Conservation (phyloP, 345 rosid species). For the Eucalyptus tenuipes region DNA sequence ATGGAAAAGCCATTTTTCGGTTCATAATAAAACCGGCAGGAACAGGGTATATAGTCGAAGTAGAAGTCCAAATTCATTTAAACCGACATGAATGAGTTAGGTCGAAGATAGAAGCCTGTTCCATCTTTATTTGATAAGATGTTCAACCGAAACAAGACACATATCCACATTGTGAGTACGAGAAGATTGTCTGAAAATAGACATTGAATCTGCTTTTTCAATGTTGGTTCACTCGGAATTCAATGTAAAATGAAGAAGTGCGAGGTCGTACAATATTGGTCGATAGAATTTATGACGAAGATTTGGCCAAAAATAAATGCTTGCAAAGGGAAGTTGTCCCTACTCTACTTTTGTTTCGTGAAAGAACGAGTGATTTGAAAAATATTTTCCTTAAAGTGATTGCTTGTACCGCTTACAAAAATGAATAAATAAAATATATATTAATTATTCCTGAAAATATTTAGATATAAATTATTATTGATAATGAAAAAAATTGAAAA, state of each 20-base stretch:
- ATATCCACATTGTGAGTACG: not conserved
- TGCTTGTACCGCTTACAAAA: not conserved
- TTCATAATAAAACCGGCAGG: not conserved
- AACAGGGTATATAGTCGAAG: not conserved
- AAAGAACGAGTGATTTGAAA: not conserved
- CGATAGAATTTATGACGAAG: not conserved
- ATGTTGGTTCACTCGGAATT: not conserved
- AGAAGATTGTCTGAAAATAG: not conserved
- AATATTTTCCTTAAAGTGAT: not conserved
- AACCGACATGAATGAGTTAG: not conserved
- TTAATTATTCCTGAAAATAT: not conserved
- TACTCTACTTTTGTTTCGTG: not conserved
- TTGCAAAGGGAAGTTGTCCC: not conserved
- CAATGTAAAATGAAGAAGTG: not conserved
- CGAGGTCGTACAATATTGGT: not conserved
- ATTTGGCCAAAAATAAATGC: not conserved
- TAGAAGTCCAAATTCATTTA: not conserved
- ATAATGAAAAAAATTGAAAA: not conserved
- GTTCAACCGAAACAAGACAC: not conserved
- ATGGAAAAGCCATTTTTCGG: not conserved
- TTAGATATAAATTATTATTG: not conserved
- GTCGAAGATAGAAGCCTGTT: not conserved
- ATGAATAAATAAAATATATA: not conserved
- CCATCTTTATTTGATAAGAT: not conserved
- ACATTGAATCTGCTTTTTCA: not conserved